Conservation (phyloP, 768 basidiomycete species). For the Trichaptum fuscoviolaceum region DNA sequence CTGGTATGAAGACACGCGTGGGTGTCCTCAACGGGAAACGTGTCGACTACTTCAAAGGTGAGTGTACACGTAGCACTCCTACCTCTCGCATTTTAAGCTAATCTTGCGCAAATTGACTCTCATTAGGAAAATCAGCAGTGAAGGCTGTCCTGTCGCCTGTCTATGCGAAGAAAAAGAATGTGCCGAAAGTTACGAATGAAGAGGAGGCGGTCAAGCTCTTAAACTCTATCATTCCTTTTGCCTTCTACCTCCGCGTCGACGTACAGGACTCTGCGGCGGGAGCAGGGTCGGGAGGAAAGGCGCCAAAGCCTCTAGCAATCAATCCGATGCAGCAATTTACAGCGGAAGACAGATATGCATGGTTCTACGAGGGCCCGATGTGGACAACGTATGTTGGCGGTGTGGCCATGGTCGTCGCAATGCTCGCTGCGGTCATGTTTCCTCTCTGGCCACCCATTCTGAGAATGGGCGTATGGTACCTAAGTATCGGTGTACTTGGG, state of each 20-base stretch:
- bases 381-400: constrained; percentile 91
- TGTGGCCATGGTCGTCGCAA: constrained; percentile 83
- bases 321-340: constrained; percentile 76
- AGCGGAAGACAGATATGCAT: constrained; percentile 85
- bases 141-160: constrained; percentile 90
- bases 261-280: constrained; percentile 59
- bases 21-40: constrained; percentile 94
- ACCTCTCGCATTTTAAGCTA: neutral
- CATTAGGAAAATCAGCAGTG: constrained; percentile 90
- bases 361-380: constrained; percentile 95
- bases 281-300: constrained; percentile 47
- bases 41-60: constrained; percentile 97
- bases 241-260: constrained; percentile 91
- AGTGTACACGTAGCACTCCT: constrained; percentile 16
- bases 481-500: constrained; percentile 82
- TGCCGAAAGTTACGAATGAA: constrained; percentile 68
- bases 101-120: neutral
- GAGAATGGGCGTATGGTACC: constrained; percentile 93
- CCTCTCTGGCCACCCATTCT: constrained; percentile 94
- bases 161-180: constrained; percentile 83
- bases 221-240: constrained; percentile 65
- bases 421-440: constrained; percentile 98
- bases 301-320: constrained; percentile 77
- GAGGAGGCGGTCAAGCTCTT: constrained; percentile 68
- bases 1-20: constrained; percentile 83